A percentile compares a stretch with the other conserved stretches of the same genome.
phyloP scores from a whole-genome alignment of 1,284 basidiomycete genomes.

The Abortiporus biennis region DNA sequence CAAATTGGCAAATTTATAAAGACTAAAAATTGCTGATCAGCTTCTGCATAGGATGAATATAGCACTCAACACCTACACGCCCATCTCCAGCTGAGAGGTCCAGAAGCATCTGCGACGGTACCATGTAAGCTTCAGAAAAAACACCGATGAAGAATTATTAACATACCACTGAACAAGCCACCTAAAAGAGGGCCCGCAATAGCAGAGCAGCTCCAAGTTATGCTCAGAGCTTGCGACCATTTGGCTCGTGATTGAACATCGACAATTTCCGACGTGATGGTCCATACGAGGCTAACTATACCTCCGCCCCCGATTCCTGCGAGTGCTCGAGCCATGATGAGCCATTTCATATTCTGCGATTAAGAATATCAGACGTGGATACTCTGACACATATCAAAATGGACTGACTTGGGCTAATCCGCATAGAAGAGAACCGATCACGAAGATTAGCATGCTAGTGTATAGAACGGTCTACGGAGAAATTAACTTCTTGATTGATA shows the following conservation, averaged over 20 bases:
- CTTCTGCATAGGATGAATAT: constrained; percentile 3
- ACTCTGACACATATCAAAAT: constrained; percentile 5
- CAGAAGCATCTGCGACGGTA: constrained; percentile 18
- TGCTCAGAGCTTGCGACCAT: constrained; percentile 76
- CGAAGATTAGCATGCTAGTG: constrained; percentile 63
- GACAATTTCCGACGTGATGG: constrained; percentile 76
- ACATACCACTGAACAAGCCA: constrained; percentile 70
- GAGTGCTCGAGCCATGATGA: constrained; percentile 48
- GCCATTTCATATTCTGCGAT: constrained; percentile 56
- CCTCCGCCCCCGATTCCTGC: constrained; percentile 76
- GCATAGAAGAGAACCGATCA: constrained; percentile 66
- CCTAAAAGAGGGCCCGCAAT: constrained; percentile 74
- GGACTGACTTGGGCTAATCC: constrained; percentile 52
- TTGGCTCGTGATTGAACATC: constrained; percentile 60
- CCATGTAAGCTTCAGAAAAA: constrained; percentile 1
- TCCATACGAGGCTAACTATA: constrained; percentile 77
- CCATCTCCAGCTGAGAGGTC: constrained; percentile 64
- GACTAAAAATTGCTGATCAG: constrained; percentile 37
- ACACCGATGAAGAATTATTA: constrained; percentile 4
- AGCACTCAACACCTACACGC: constrained; percentile 50
- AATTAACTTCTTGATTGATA: constrained; percentile 1
- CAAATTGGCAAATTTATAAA: constrained; percentile 78
- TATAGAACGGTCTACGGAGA: constrained; percentile 52
- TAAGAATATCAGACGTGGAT: no score
- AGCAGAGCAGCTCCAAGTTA: constrained; percentile 80